Conservation (phyloP, 768 basidiomycete genomes). For the Daedalea quercina region DNA sequence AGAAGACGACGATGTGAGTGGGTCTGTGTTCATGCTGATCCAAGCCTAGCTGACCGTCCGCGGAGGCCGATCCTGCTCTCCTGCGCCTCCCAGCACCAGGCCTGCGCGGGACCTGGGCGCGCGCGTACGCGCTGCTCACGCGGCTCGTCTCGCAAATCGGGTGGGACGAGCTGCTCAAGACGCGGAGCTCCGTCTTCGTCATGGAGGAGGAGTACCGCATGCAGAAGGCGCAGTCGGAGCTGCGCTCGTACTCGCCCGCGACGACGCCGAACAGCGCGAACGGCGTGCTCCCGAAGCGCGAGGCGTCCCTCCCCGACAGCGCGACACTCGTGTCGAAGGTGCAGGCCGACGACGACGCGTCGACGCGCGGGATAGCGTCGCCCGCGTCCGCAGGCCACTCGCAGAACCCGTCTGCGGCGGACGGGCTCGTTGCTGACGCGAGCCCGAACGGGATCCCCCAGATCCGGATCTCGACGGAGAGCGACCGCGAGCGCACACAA, state of each 20-base stretch:
- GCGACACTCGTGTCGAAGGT: slow-evolving; percentile 22
- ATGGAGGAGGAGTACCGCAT: slow-evolving; percentile 99
- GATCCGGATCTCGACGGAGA: slow-evolving; percentile 54
- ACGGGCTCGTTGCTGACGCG: slow-evolving; percentile 17
- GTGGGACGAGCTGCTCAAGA: slow-evolving; percentile 97
- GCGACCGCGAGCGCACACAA: slow-evolving; percentile 32
- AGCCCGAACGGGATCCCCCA: slow-evolving; percentile 38
- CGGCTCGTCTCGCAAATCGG: slow-evolving; percentile 91
- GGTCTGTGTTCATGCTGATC: not conserved
- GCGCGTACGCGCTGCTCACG: slow-evolving; percentile 87
- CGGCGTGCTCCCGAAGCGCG: slow-evolving; percentile 31
- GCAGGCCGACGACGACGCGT: slow-evolving; percentile 60
- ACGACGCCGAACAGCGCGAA: slow-evolving; percentile 37
- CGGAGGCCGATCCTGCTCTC: slow-evolving; percentile 84
- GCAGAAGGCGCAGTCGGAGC: slow-evolving; percentile 82
- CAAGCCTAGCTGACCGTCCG: not conserved
- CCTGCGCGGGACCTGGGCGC: slow-evolving; percentile 91
- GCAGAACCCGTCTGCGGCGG: slow-evolving; percentile 9
- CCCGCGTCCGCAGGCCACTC: slow-evolving; percentile 20
- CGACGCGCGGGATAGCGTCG: slow-evolving; percentile 55
- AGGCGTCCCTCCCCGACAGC: slow-evolving; percentile 10
- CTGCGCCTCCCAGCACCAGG: slow-evolving; percentile 93
- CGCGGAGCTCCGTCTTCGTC: slow-evolving; percentile 91
- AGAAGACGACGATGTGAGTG: slow-evolving; percentile 74
- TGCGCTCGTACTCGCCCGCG: slow-evolving; percentile 30